Evolutionary conservation across 2,329 filamentous ascomycete species (phyloP), one percentile per base, ranked within the genome.

Genomic region (Orbilia brochopaga): DNA sequence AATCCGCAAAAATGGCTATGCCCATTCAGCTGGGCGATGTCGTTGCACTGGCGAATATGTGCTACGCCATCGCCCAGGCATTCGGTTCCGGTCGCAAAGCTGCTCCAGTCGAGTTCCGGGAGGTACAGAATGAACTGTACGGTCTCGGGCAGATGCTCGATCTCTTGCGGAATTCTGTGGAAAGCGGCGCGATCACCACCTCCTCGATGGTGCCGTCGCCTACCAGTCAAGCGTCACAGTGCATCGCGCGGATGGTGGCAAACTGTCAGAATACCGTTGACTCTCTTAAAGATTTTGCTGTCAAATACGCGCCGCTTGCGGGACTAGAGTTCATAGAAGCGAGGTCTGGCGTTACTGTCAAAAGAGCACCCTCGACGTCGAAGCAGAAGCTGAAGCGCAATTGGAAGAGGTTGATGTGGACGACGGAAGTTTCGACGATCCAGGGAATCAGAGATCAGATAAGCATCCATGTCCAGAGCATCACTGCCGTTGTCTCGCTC

Each of bases 61-160:
- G 77, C 44, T 77, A 75, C 73, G 61, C 55, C 6, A 66, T 78
- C 19, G 76, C 74, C 10, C 74, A 76, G 32, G 75, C 77, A 24
- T 78, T 79, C 53, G 76, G 77, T 13, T 76, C 75, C 1, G 77
- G 78, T 4, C 74, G 75, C 5, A 75, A 76, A 30, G 78, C 78
- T 2, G 77, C 78, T 0, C 78, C 77, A 2, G 69, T 72, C 1
- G 77, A 78, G 53, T 78, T 79, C 50, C 69, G 73, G 24, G 77
- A 78, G 54, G 73, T 79, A 21, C 77, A 78, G 46, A 77, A 76
- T 64, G 77, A 79, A 51, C 63, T 79, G 1, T 77, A 77, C 53
- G 76, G 76, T 1, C 74, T 79, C 40, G 78, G 74, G 23, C 67
- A 76, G 2, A 76, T 76, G 11, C 73, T 79, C n/a, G 66, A 75